phyloP scores from a whole-genome alignment of 2,329 filamentous ascomycete species.

The Claviceps digitariae region DNA sequence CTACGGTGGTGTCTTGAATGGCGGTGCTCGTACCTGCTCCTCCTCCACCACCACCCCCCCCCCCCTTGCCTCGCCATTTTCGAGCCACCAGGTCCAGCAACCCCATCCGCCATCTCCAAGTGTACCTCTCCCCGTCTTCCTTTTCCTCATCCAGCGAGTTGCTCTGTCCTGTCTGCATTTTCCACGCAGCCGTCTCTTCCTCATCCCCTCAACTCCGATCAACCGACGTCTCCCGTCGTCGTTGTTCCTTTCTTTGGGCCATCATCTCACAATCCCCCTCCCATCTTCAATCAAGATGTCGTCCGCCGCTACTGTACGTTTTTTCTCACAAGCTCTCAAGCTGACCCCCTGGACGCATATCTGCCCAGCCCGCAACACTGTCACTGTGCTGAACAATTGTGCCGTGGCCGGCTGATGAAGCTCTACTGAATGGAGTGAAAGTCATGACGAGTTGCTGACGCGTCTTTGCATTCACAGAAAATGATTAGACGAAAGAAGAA shows the following conservation, averaged over 20 bases:
- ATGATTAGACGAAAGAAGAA: conserved; percentile 99
- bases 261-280: conserved; percentile 2
- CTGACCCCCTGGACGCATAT: conserved; percentile 1
- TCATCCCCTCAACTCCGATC: conserved; percentile 4
- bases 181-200: conserved; percentile 4
- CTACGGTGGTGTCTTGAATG: neutral
- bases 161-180: conserved; percentile 3
- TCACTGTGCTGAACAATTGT: conserved; percentile 1
- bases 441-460: conserved; percentile 14
- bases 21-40: conserved; percentile 6
- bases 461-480: conserved; percentile 39
- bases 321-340: conserved; percentile 3
- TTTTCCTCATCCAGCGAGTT: conserved; percentile 7
- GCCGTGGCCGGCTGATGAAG: conserved; percentile 4
- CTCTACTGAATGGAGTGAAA: neutral
- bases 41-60: neutral
- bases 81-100: conserved; percentile 3
- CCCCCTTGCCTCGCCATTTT: conserved; percentile 2
- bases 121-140: conserved; percentile 4
- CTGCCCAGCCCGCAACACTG: neutral
- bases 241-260: conserved; percentile 5
- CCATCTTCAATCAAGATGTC: conserved; percentile 12
- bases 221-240: conserved; percentile 8
- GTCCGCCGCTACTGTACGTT: conserved; percentile 11
- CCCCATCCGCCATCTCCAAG: conserved; percentile 6